Evolutionary conservation across 306 rosid species (phyloP).

Genomic region (Fagus crenata): DNA sequence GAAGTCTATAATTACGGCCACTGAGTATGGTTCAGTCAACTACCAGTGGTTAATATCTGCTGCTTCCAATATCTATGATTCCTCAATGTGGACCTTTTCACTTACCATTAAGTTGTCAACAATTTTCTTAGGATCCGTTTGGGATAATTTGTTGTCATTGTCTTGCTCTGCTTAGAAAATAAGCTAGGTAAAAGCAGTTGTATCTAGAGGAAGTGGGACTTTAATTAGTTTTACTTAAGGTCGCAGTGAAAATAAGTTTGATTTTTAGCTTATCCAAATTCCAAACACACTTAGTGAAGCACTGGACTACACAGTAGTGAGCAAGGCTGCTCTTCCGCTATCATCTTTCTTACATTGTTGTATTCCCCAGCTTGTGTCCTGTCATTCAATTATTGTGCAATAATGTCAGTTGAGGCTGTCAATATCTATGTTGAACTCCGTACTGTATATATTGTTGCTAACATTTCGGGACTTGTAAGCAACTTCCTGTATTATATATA

Average conservation of each 20-base stretch:
- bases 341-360: not conserved
- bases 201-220: too few relatives aligned
- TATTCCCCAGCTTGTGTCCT: not conserved
- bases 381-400: not conserved
- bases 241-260: too few relatives aligned
- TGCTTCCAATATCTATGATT: not conserved
- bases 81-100: not conserved
- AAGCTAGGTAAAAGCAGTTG: too few relatives aligned
- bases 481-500: too few relatives aligned
- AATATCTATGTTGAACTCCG: not conserved
- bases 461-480: too few relatives aligned
- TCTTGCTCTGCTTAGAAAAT: too few relatives aligned
- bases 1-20: not conserved
- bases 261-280: too few relatives aligned
- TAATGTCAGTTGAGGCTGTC: not conserved
- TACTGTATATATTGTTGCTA: not conserved
- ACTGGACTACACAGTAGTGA: not conserved
- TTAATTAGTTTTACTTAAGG: too few relatives aligned
- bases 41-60: too few relatives aligned
- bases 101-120: not conserved
- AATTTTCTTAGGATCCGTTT: too few relatives aligned
- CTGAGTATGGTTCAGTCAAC: not conserved
- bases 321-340: not conserved
- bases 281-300: not conserved
- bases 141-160: too few relatives aligned